A percentile compares a stretch with the other conserved stretches of the same genome.
These are phyloP conservation scores for Irpex sp. DNA, from an alignment of 1,284 basidiomycete species.

Conservation along the genomic window DNA sequence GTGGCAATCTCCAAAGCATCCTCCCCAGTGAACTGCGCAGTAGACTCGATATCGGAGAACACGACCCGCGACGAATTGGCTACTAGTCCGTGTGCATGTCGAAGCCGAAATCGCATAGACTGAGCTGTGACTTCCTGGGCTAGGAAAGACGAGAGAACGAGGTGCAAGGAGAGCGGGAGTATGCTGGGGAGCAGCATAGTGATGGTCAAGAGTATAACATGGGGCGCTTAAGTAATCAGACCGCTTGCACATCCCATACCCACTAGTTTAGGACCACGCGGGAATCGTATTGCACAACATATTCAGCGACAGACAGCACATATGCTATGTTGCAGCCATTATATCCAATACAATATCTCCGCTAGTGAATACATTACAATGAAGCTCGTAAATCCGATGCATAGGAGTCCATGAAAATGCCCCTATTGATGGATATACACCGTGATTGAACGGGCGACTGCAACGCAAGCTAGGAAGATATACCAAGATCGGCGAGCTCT, in stretches of 20 bases:
- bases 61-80: slow-evolving; percentile 8
- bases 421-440: not conserved
- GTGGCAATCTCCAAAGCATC: slow-evolving; percentile 18
- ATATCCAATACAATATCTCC: not conserved
- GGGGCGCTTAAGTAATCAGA: not conserved
- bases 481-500: slow-evolving; percentile 61
- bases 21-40: not conserved
- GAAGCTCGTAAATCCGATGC: not conserved
- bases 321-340: not conserved
- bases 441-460: not conserved
- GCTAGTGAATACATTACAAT: not conserved
- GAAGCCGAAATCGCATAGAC: slow-evolving; percentile 51
- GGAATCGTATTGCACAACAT: not conserved
- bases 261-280: not conserved
- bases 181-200: not conserved
- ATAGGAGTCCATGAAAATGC: not conserved
- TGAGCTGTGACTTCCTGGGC: slow-evolving; percentile 4
- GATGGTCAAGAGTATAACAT: not conserved
- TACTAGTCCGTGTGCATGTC: slow-evolving; percentile 57
- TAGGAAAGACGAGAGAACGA: not conserved
- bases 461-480: not conserved
- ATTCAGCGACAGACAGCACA: not conserved
- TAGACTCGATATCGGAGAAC: slow-evolving; percentile 4
- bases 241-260: not conserved
- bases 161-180: not conserved